Evolutionary conservation across 805 yeast species (phyloP).

Genomic region (Candida xiaguanensis): DNA sequence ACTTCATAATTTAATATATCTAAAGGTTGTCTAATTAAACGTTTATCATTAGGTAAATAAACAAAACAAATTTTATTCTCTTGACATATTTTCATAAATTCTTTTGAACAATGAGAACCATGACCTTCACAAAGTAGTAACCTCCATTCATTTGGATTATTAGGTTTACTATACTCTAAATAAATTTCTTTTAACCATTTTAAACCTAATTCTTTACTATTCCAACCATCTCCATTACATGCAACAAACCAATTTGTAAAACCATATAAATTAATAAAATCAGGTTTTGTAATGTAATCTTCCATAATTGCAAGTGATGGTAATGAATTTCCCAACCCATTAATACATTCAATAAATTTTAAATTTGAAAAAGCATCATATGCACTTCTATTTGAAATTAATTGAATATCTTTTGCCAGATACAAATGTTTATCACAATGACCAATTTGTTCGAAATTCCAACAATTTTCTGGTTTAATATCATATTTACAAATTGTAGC

Average conservation of each 20-base stretch:
- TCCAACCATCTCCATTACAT: not conserved
- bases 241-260: not conserved
- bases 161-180: too few species aligned
- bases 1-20: too few species aligned
- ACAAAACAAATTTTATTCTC: not conserved
- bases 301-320: not conserved
- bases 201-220: not conserved
- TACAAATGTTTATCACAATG: too few species aligned
- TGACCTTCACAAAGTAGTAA: not conserved
- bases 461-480: too few species aligned
- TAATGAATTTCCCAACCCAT: not conserved
- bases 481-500: too few species aligned
- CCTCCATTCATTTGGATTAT: not conserved
- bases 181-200: not conserved
- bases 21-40: not conserved
- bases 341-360: not conserved
- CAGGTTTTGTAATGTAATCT: not conserved
- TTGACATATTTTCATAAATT: not conserved
- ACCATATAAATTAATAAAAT: not conserved
- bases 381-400: too few species aligned
- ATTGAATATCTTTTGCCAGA: too few species aligned
- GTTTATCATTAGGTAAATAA: not conserved
- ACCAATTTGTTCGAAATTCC: too few species aligned
- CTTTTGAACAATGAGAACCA: not conserved
- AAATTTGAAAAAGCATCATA: not conserved